Conservation (phyloP, 2,329 filamentous ascomycete genomes). For the Monilinia fructicola region DNA sequence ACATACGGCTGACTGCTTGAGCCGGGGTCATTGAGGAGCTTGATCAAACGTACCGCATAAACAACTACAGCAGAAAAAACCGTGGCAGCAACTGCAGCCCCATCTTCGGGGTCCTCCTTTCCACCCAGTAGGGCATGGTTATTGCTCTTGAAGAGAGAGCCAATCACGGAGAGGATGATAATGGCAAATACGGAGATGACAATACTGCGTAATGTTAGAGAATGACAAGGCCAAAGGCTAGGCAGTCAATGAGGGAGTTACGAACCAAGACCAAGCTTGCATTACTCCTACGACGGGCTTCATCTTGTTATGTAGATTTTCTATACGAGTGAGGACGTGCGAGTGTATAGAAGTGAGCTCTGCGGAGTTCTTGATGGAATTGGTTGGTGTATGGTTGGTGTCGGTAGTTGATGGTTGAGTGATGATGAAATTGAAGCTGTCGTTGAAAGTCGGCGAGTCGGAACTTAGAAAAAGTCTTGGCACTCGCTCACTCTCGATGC, state of each 20-base stretch:
- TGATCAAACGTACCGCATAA: slow-evolving; percentile 70
- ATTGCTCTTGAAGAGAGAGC: slow-evolving; percentile 72
- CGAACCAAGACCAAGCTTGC: slow-evolving; percentile 94
- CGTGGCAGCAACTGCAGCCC: slow-evolving; percentile 74
- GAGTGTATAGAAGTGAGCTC: not conserved
- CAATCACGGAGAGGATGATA: slow-evolving; percentile 61
- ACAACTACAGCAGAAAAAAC: slow-evolving; percentile 87
- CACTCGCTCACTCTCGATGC: not conserved
- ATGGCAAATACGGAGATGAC: slow-evolving; percentile 67
- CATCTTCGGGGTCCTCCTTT: slow-evolving; percentile 60
- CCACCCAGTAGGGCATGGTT: slow-evolving; percentile 84
- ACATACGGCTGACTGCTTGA: not conserved
- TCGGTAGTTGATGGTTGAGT: slow-evolving; percentile 10
- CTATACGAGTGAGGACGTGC: not conserved
- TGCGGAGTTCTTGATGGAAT: not conserved
- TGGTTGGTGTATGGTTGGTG: not conserved
- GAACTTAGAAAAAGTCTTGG: slow-evolving; percentile 12
- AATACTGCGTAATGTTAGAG: slow-evolving; percentile 55
- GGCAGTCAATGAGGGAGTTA: slow-evolving; percentile 27
- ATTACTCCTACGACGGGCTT: slow-evolving; percentile 90
- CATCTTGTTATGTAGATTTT: slow-evolving; percentile 53
- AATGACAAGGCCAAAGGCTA: slow-evolving; percentile 18
- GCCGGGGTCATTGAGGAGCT: slow-evolving; percentile 13
- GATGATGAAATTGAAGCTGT: slow-evolving; percentile 11
- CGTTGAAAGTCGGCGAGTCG: slow-evolving; percentile 14